Evolutionary conservation across 2,329 filamentous ascomycete genomes (phyloP).

Genomic region (Helotiales sp.): DNA sequence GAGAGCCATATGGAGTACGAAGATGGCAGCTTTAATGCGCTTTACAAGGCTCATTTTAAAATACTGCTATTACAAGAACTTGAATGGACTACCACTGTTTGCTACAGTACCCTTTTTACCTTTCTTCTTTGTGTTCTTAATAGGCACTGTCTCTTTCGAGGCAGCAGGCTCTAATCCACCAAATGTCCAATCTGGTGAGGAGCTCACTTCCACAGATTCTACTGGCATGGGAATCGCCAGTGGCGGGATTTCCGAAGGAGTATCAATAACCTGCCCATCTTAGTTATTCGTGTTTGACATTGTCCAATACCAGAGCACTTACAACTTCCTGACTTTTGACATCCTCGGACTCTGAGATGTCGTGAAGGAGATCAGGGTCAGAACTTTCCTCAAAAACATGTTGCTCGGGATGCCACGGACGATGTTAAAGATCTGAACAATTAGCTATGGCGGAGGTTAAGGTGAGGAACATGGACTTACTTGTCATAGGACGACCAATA

Average conservation of each 20-base stretch:
- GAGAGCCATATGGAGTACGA: neutral
- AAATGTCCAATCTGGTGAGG: neutral
- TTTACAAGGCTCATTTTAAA: neutral
- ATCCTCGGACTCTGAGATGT: neutral
- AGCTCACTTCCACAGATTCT: slow-evolving; percentile 1
- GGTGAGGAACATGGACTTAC: too few species aligned
- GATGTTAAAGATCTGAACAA: too few species aligned
- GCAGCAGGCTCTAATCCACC: neutral
- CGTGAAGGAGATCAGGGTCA: neutral
- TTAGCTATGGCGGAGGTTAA: too few species aligned
- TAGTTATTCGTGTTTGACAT: slow-evolving; percentile 3
- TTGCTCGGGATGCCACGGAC: too few species aligned
- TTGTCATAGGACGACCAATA: too few species aligned
- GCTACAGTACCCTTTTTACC: neutral
- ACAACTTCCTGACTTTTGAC: neutral
- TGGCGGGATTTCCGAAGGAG: neutral
- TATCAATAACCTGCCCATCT: neutral
- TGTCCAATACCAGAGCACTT: neutral
- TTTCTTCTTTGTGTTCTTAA: slow-evolving; percentile 1
- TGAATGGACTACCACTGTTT: neutral
- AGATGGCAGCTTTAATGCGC: neutral
- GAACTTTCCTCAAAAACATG: too few species aligned
- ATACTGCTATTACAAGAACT: neutral
- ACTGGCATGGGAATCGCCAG: neutral
- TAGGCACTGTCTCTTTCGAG: neutral